phyloP scores from a whole-genome alignment of 1,139 yeast genomes.

The Suhomyces atakaporum region DNA sequence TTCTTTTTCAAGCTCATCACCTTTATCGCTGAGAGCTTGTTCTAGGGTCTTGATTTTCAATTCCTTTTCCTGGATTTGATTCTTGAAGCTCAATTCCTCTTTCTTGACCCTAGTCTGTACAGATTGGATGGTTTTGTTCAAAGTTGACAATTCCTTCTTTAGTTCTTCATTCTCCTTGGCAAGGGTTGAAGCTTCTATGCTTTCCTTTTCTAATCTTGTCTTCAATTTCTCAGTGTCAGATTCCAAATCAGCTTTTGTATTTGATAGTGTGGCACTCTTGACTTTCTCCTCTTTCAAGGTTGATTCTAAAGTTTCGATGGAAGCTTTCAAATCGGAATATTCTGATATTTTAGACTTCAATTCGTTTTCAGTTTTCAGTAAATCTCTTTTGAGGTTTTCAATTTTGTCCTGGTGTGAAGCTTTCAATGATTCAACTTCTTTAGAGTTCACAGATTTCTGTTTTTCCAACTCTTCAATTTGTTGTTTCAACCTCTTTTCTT shows the following conservation, averaged over 20 bases:
- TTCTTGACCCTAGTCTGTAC: constrained; percentile 10
- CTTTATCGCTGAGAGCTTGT: constrained; percentile 31
- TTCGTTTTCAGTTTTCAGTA: background rate
- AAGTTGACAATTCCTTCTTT: background rate
- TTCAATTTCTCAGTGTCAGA: background rate
- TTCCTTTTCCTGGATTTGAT: constrained; percentile 13
- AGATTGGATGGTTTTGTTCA: constrained; percentile 10
- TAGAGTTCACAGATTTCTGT: background rate
- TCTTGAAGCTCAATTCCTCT: constrained; percentile 9
- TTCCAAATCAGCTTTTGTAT: constrained; percentile 4
- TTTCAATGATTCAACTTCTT: background rate
- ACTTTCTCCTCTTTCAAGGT: constrained; percentile 1
- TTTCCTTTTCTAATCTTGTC: background rate
- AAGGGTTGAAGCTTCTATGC: background rate
- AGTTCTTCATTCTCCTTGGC: background rate
- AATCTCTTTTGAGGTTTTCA: background rate
- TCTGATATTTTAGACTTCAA: background rate
- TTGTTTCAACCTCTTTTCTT: background rate
- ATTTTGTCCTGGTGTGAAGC: background rate
- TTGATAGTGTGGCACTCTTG: background rate
- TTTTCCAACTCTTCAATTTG: background rate
- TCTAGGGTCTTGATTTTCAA: constrained; percentile 14
- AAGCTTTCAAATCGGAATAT: background rate
- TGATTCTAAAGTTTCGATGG: background rate
- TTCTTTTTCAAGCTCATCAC: constrained; percentile 51